These are phyloP conservation scores for Annulohypoxylon truncatum DNA, from an alignment of 2,329 filamentous ascomycete genomes.

Conservation along the genomic window DNA sequence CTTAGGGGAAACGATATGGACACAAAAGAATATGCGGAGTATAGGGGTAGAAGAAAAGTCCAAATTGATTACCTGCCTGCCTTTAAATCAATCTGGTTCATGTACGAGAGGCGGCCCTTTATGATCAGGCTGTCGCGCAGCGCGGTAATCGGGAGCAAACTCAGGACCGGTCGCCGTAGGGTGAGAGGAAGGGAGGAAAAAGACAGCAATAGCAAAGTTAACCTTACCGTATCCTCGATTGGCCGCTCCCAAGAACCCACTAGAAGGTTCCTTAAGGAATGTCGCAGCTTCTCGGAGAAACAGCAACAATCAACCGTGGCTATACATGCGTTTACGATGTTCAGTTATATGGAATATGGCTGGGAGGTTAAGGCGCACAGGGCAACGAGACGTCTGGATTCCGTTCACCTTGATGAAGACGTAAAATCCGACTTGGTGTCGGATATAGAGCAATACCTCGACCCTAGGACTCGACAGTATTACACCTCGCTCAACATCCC, in stretches of 20 bases:
- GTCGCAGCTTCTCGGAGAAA: constrained; percentile 50
- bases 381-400: constrained; percentile 50
- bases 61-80: background rate
- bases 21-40: background rate
- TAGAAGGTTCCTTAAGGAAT: constrained; percentile 48
- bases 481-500: constrained; percentile 80
- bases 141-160: background rate
- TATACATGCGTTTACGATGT: constrained; percentile 49
- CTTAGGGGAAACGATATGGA: background rate
- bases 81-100: constrained; percentile 2
- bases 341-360: constrained; percentile 24
- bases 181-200: background rate
- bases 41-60: background rate
- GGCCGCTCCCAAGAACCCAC: constrained; percentile 51
- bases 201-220: background rate
- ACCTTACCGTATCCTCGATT: constrained; percentile 51
- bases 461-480: constrained; percentile 67
- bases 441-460: constrained; percentile 76
- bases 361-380: constrained; percentile 54
- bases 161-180: background rate
- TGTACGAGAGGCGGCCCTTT: constrained; percentile 2
- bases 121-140: background rate
- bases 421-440: constrained; percentile 72
- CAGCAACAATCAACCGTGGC: constrained; percentile 53
- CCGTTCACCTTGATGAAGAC: constrained; percentile 53